These are phyloP conservation scores for Diaporthe sp. DNA, from an alignment of 2,329 filamentous ascomycete species.

Conservation along the genomic window DNA sequence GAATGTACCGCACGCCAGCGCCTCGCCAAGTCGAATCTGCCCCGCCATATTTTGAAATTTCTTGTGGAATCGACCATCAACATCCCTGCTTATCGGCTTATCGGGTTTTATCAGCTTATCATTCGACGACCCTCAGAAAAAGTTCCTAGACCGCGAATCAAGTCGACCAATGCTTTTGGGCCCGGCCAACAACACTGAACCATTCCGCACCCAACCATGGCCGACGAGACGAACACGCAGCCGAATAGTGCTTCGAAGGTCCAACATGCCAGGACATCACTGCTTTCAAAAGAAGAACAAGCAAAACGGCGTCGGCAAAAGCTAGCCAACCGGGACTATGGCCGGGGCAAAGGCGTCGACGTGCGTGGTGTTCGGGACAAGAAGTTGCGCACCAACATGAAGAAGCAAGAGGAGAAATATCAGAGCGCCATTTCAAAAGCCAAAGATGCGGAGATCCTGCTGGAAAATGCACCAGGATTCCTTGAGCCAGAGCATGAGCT, in stretches of 20 bases:
- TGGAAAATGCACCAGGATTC: constrained; percentile 88
- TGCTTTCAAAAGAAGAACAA: constrained; percentile 62
- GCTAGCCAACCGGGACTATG: constrained; percentile 81
- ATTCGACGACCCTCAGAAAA: constrained; percentile 21
- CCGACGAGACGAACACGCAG: constrained; percentile 48
- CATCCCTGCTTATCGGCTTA: constrained; percentile 25
- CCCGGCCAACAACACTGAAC: neutral
- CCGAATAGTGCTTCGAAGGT: constrained; percentile 66
- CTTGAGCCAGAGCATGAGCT: constrained; percentile 89
- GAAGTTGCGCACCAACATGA: constrained; percentile 86
- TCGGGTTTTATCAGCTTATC: neutral
- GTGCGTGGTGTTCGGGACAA: constrained; percentile 83
- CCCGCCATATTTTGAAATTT: constrained; percentile 31
- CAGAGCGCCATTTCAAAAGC: constrained; percentile 83
- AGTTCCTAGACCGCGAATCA: constrained; percentile 20
- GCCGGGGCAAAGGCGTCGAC: constrained; percentile 81
- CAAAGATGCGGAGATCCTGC: constrained; percentile 94
- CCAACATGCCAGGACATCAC: constrained; percentile 60
- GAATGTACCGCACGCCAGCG: neutral
- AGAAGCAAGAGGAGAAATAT: constrained; percentile 83
- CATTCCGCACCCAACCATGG: constrained; percentile 41
- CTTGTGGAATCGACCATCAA: constrained; percentile 7
- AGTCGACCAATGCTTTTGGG: neutral
- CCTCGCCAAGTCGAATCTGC: constrained; percentile 6
- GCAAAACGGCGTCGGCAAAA: constrained; percentile 63